Evolutionary conservation across 176 grass and related monocot species (phyloP).

Genomic region (Zizania latifolia): DNA sequence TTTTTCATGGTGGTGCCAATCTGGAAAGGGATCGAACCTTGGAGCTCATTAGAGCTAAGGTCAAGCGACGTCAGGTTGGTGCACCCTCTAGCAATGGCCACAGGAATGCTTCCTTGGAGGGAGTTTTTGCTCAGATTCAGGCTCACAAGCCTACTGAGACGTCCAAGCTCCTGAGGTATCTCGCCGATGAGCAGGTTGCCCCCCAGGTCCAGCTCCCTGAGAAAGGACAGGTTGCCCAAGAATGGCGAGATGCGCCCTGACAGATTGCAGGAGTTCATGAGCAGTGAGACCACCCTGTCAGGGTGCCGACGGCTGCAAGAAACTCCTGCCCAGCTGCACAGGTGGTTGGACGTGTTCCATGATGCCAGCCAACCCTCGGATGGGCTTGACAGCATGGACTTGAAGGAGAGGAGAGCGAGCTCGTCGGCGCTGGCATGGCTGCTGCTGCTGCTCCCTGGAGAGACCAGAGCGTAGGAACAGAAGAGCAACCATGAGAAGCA

Average conservation of each 20-base stretch:
- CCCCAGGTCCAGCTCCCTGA: not conserved
- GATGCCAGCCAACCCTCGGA: not conserved
- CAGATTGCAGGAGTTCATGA: not conserved
- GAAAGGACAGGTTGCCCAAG: conserved; percentile 28
- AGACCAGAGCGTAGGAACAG: no score
- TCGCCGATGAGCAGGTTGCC: not conserved
- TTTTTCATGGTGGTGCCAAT: no score
- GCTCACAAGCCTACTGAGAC: not conserved
- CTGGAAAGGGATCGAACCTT: no score
- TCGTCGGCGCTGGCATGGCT: no score
- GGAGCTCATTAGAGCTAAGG: no score
- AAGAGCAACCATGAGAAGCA: no score
- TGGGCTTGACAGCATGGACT: no score
- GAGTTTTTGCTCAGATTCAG: not conserved
- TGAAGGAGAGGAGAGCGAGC: no score
- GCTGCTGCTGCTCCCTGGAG: no score
- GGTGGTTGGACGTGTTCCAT: conserved; percentile 15
- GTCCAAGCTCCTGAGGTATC: conserved; percentile 20
- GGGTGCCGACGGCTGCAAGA: conserved; percentile 5
- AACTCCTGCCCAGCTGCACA: conserved; percentile 32
- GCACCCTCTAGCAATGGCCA: conserved; percentile 16
- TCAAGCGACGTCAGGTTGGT: not conserved
- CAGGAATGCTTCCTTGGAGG: not conserved
- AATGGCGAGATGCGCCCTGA: no score
- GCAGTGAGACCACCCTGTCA: conserved; percentile 6